These are phyloP conservation scores for Podospora pseudoanserina DNA, from an alignment of 495 filamentous ascomycete genomes.

Conservation along the genomic window DNA sequence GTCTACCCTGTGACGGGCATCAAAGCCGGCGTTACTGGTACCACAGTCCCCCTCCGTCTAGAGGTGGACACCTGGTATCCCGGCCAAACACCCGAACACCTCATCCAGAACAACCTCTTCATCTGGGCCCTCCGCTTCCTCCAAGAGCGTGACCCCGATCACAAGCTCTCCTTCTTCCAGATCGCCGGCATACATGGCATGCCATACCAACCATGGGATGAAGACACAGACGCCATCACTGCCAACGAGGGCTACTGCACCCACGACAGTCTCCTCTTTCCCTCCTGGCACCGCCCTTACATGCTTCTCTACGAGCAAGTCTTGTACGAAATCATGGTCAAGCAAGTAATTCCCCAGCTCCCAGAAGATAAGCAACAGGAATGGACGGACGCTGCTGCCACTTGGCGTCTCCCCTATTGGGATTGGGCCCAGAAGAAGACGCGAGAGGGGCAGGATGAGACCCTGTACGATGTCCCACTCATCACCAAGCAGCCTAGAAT, in stretches of 20 bases:
- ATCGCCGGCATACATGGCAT: not conserved
- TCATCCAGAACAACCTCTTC: constrained; percentile 2
- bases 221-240: constrained; percentile 2
- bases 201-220: constrained; percentile 1
- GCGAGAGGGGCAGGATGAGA: not conserved
- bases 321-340: constrained; percentile 3
- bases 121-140: not conserved
- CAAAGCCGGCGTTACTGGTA: not conserved
- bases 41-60: not conserved
- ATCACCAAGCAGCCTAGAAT: not conserved
- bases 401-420: constrained; percentile 2
- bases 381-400: not conserved
- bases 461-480: constrained; percentile 1
- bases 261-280: not conserved
- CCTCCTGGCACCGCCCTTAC: constrained; percentile 2
- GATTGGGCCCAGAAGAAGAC: constrained; percentile 6
- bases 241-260: constrained; percentile 4
- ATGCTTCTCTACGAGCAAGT: constrained; percentile 5
- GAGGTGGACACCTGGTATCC: constrained; percentile 7
- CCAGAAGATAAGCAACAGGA: not conserved
- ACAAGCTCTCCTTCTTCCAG: constrained; percentile 2
- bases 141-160: not conserved
- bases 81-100: not conserved
- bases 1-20: not conserved
- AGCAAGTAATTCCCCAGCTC: not conserved